Evolutionary conservation across 2,329 filamentous ascomycete genomes (phyloP).

Genomic region (Talaromyces piceae): DNA sequence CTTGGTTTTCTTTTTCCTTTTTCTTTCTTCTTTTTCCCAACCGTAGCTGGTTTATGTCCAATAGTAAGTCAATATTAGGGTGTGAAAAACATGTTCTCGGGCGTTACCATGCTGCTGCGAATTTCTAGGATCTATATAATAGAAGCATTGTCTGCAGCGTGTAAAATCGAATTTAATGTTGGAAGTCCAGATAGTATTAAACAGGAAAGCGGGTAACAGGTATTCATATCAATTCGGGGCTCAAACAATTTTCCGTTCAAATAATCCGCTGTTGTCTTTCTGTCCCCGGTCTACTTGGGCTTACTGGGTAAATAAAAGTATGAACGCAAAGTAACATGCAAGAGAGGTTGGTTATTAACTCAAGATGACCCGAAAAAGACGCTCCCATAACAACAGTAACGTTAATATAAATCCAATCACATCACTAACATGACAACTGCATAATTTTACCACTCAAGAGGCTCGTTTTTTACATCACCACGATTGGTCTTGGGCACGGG

Average conservation of each 20-base stretch:
- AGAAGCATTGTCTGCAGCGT: too few species aligned
- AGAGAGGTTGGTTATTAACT: neutral
- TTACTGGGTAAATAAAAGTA: neutral
- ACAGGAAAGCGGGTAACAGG: neutral
- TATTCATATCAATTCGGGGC: neutral
- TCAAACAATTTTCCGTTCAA: neutral
- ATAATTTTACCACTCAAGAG: conserved; percentile 69
- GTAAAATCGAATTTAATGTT: too few species aligned
- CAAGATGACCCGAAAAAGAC: neutral
- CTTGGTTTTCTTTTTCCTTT: too few species aligned
- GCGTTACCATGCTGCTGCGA: too few species aligned
- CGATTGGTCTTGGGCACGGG: conserved; percentile 83
- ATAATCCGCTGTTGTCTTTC: neutral
- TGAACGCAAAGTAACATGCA: neutral
- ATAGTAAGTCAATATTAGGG: too few species aligned
- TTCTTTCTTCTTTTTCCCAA: too few species aligned
- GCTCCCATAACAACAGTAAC: neutral
- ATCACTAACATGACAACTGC: neutral
- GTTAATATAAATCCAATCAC: neutral
- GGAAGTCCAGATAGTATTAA: neutral
- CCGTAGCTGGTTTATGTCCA: too few species aligned
- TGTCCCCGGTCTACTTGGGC: too few species aligned
- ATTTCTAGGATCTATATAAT: too few species aligned
- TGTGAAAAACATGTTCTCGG: too few species aligned
- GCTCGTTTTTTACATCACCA: conserved; percentile 75